Conservation (phyloP, 352 stramenopile species). For the Globisporangium paroecandrum region DNA sequence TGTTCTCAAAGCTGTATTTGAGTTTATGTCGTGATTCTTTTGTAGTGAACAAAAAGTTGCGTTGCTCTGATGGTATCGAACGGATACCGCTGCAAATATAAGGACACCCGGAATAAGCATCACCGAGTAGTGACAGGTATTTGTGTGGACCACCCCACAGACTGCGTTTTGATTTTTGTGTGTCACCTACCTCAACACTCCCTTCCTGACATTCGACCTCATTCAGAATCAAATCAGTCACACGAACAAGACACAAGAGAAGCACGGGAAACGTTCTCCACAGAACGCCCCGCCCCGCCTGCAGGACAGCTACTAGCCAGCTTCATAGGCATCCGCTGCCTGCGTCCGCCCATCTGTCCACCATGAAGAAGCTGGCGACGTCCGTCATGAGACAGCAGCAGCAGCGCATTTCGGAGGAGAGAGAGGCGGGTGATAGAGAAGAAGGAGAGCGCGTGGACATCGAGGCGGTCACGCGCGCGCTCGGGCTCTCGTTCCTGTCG, state of each 20-base stretch:
- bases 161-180: neutral
- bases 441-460: constrained; percentile 10
- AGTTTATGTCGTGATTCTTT: no score
- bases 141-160: no score
- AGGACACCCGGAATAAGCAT: no score
- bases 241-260: neutral
- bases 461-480: constrained; percentile 16
- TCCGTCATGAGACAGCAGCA: neutral
- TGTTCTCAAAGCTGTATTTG: no score
- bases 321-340: neutral
- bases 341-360: neutral
- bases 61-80: no score
- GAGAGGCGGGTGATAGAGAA: neutral
- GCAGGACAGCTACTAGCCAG: neutral
- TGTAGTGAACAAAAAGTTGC: no score
- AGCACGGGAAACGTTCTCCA: neutral
- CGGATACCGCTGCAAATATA: no score
- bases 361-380: neutral
- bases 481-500: constrained; percentile 17
- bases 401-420: neutral
- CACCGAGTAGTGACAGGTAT: no score
- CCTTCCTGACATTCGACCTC: neutral
- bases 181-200: neutral
- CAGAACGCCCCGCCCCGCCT: neutral
- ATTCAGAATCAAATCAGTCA: neutral